These are phyloP conservation scores for Penicillium robsamsonii DNA, from an alignment of 495 filamentous ascomycete species.

Conservation along the genomic window DNA sequence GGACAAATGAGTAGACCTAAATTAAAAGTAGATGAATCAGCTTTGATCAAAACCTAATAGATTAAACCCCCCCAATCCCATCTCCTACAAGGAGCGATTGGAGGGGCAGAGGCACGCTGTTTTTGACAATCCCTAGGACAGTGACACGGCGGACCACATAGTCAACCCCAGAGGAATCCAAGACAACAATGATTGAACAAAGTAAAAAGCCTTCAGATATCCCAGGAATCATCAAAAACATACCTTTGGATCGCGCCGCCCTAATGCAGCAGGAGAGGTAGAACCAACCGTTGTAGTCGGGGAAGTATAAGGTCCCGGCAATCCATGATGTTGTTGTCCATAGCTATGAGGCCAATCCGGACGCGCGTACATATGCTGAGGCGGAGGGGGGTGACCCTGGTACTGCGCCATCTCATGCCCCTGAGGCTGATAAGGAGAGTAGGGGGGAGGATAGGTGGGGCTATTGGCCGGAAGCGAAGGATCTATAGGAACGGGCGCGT, in stretches of 20 bases:
- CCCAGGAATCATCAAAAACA: constrained; percentile 50
- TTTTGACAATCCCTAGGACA: constrained; percentile 33
- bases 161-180: constrained; percentile 27
- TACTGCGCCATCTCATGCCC: constrained; percentile 77
- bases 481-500: constrained; percentile 98
- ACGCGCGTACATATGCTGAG: constrained; percentile 69
- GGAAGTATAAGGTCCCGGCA: constrained; percentile 62
- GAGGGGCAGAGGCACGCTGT: constrained; percentile 21
- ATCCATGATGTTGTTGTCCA: constrained; percentile 58
- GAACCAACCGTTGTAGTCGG: constrained; percentile 59
- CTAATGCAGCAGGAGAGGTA: constrained; percentile 56
- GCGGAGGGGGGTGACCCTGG: constrained; percentile 54
- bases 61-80: constrained; percentile 16
- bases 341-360: constrained; percentile 83
- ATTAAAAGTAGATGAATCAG: constrained; percentile 22
- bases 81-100: not conserved
- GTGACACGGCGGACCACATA: constrained; percentile 17
- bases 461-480: constrained; percentile 90
- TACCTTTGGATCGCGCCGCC: constrained; percentile 70
- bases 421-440: constrained; percentile 83
- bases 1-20: constrained; percentile 97
- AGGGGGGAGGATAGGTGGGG: constrained; percentile 80
- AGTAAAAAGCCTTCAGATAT: constrained; percentile 32
- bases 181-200: constrained; percentile 31
- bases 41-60: constrained; percentile 8